A percentile compares a stretch with the other conserved stretches of the same genome.
Evolutionary conservation across 2,329 filamentous ascomycete genomes (phyloP).

Genomic region (Botrytis cinerea): DNA sequence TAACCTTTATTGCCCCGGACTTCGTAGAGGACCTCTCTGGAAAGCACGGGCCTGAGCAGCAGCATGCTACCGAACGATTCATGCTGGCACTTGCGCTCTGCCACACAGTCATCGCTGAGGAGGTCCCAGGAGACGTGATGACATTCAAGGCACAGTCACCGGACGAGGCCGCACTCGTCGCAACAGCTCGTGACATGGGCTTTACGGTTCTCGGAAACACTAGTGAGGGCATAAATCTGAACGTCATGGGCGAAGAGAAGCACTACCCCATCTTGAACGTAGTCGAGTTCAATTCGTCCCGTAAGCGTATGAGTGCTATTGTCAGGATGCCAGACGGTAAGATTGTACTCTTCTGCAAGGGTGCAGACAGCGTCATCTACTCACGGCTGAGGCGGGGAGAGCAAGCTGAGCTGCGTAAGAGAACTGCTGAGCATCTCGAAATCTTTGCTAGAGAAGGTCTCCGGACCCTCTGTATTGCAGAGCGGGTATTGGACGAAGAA

Average conservation of each 20-base stretch:
- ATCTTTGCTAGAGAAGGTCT: constrained; percentile 96
- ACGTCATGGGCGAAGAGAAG: constrained; percentile 81
- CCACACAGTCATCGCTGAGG: constrained; percentile 93
- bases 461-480: constrained; percentile 89
- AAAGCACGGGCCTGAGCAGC: constrained; percentile 73
- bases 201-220: constrained; percentile 86
- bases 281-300: constrained; percentile 94
- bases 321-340: constrained; percentile 88
- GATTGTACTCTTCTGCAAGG: constrained; percentile 94
- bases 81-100: constrained; percentile 96
- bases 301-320: constrained; percentile 98
- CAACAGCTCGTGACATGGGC: constrained; percentile 91
- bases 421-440: constrained; percentile 90
- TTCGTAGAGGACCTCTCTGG: constrained; percentile 83
- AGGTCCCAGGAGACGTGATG: constrained; percentile 82
- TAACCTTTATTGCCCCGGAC: constrained; percentile 91
- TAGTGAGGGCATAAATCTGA: constrained; percentile 79
- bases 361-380: constrained; percentile 96
- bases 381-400: constrained; percentile 82
- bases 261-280: constrained; percentile 89
- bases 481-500: constrained; percentile 75
- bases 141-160: constrained; percentile 97
- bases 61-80: constrained; percentile 78
- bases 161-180: constrained; percentile 91
- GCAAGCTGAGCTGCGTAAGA: constrained; percentile 77